A percentile compares a stretch with the other conserved stretches of the same genome.
phyloP scores from a whole-genome alignment of 129 eudicot genomes.

The Calendula officinalis region DNA sequence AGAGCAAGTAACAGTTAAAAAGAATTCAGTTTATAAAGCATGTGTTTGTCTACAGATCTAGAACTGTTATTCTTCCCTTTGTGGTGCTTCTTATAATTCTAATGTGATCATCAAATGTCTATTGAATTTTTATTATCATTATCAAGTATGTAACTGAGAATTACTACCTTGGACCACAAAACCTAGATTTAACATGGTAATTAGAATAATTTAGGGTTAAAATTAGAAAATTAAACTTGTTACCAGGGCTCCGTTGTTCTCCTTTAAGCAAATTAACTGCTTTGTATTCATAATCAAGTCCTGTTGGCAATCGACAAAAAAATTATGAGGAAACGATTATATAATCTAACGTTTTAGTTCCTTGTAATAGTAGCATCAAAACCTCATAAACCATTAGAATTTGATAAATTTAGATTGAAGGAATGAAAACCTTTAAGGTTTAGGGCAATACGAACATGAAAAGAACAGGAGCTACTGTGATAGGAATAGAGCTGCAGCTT shows the following conservation, averaged over 20 bases:
- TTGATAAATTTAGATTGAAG: background rate
- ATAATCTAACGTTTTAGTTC: too few relatives aligned
- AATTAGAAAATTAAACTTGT: background rate
- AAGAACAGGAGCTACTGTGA: background rate
- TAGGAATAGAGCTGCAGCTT: conserved; percentile 8
- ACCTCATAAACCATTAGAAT: background rate
- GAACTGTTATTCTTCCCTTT: too few relatives aligned
- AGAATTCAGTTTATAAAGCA: too few relatives aligned
- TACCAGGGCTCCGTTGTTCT: conserved; percentile 66
- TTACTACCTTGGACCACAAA: background rate
- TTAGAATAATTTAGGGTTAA: too few relatives aligned
- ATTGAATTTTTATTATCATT: too few relatives aligned
- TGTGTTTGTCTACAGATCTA: too few relatives aligned
- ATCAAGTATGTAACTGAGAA: too few relatives aligned
- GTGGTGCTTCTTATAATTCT: too few relatives aligned
- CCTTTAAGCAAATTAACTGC: conserved; percentile 79
- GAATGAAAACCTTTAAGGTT: conserved; percentile 1
- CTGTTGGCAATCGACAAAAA: conserved; percentile 38
- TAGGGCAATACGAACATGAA: conserved; percentile 6
- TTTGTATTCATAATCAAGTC: conserved; percentile 75
- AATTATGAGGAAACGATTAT: background rate
- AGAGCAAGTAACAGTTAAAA: too few relatives aligned
- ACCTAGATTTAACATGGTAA: background rate
- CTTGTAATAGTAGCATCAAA: too few relatives aligned
- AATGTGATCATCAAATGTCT: too few relatives aligned